Evolutionary conservation across 202 grass and related monocot species (phyloP), one percentile per base, ranked within the genome.

Genomic region (Elaeis oleifera): DNA sequence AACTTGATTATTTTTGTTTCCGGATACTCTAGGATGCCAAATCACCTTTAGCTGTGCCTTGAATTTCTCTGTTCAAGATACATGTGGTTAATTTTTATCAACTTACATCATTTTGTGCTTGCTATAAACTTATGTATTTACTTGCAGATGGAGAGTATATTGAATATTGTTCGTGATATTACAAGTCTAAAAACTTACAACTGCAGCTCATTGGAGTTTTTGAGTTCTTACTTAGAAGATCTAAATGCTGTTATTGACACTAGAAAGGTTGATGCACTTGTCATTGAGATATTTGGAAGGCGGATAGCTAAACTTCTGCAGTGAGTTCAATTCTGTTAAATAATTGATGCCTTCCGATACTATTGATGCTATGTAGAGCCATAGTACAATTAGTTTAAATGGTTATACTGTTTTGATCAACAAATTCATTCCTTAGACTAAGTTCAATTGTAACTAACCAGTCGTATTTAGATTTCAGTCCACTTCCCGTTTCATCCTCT

Each of bases 221-320:
- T 92, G 65, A 84, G 80, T 75, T 89, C 88, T 6, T 89, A 73
- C 74, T 68, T 92, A 17, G 84, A 97, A 75, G 81, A 97, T 54
- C 64, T 97, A 61, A 97, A 89, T 80, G 84, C 88, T 57, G 88
- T 92, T 56, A 79, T 97, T 65, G 84, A 97, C 80, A 97, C 85
- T 2, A 74, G 94, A 68, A 92, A 82, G 29, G 84, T 97, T 24
- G 94, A 97, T 59, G 88, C 84, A 7, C 88, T 97, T 79, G 88
- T 89, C 49, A 85, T 97, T 56, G 94, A 92, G 74, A 97, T 85
- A n/a, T 97, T 97, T 85, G 94, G 94, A 6, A 83, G 76, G 50
- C 53, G 80, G 21, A 92, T 99, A 60, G 82, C 75, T 16, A 99
- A 92, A 79, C 83, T 99, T 6, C 56, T 99, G 2, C 88, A 92